A percentile compares a stretch with the other conserved stretches of the same genome.
Evolutionary conservation across 306 rosid genomes (phyloP).

Genomic region (Trifolium dubium): DNA sequence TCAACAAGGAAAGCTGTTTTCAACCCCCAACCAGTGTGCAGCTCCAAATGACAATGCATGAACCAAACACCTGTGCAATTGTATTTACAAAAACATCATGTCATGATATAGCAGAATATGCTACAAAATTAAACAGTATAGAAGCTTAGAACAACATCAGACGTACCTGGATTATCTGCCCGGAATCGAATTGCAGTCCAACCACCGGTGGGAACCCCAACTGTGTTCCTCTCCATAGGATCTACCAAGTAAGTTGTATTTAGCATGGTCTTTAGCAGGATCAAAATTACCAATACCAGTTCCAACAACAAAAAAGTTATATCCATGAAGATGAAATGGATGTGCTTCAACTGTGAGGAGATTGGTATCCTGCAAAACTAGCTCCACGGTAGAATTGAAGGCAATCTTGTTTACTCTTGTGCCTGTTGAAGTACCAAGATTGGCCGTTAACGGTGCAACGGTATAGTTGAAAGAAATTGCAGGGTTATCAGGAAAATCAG

Average conservation of each 20-base stretch:
- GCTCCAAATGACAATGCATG: conserved; percentile 82
- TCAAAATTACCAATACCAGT: conserved; percentile 77
- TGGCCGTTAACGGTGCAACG: conserved; percentile 63
- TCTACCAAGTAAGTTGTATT: conserved; percentile 73
- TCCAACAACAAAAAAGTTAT: conserved; percentile 62
- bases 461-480: conserved; percentile 66
- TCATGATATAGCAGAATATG: conserved; percentile 5
- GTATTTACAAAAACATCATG: conserved; percentile 1
- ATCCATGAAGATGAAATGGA: conserved; percentile 75
- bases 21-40: conserved; percentile 88
- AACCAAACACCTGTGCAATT: conserved; percentile 75
- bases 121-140: neutral
- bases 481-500: conserved; percentile 79
- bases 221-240: conserved; percentile 83
- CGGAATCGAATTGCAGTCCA: conserved; percentile 78
- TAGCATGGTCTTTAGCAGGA: conserved; percentile 44
- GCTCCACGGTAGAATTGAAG: conserved; percentile 73
- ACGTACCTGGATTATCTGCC: conserved; percentile 82
- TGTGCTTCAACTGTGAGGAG: conserved; percentile 75
- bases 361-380: conserved; percentile 75
- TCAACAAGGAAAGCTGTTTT: conserved; percentile 78
- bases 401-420: conserved; percentile 71
- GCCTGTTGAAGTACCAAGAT: conserved; percentile 59
- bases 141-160: neutral
- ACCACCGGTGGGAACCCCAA: conserved; percentile 82